Evolutionary conservation across 176 grass and related monocot genomes (phyloP).

Genomic region (Coix lacrymajobi): DNA sequence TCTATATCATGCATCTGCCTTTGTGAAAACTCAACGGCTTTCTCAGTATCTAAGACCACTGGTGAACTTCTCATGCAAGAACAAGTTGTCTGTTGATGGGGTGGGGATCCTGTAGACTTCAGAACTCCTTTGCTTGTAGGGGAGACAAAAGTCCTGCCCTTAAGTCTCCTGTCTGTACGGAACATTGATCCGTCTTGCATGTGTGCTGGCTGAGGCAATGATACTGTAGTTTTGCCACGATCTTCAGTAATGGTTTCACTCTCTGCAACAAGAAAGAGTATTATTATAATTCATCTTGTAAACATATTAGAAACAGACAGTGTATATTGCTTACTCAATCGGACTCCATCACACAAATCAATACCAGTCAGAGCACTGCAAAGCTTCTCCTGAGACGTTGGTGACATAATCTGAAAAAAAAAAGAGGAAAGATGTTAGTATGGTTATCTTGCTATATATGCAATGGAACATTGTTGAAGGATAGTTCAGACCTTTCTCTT

Average conservation of each 20-base stretch:
- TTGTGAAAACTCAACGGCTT: slow-evolving; percentile 79
- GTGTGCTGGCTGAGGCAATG: slow-evolving; percentile 9
- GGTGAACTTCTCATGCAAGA: slow-evolving; percentile 49
- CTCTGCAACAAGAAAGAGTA: slow-evolving; percentile 27
- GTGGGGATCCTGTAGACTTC: slow-evolving; percentile 32
- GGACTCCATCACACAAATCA: slow-evolving; percentile 37
- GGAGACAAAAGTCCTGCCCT: neutral
- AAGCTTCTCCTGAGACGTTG: slow-evolving; percentile 46
- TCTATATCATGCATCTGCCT: slow-evolving; percentile 93
- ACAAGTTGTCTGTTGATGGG: slow-evolving; percentile 32
- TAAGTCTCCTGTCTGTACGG: slow-evolving; percentile 27
- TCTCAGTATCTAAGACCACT: slow-evolving; percentile 53
- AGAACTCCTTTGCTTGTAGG: slow-evolving; percentile 46
- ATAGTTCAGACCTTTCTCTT: slow-evolving; percentile 42
- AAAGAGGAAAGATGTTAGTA: neutral
- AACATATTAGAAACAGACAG: slow-evolving; percentile 2
- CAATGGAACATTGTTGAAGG: neutral
- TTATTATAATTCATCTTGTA: neutral
- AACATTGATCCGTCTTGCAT: slow-evolving; percentile 29
- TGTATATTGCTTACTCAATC: slow-evolving; percentile 39
- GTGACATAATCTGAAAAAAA: slow-evolving; percentile 50
- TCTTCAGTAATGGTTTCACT: slow-evolving; percentile 15
- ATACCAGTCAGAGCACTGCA: slow-evolving; percentile 52
- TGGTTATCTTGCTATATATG: neutral
- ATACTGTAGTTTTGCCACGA: neutral